phyloP scores from a whole-genome alignment of 1,139 yeast species.

The Nakaseomyces glabratus region DNA sequence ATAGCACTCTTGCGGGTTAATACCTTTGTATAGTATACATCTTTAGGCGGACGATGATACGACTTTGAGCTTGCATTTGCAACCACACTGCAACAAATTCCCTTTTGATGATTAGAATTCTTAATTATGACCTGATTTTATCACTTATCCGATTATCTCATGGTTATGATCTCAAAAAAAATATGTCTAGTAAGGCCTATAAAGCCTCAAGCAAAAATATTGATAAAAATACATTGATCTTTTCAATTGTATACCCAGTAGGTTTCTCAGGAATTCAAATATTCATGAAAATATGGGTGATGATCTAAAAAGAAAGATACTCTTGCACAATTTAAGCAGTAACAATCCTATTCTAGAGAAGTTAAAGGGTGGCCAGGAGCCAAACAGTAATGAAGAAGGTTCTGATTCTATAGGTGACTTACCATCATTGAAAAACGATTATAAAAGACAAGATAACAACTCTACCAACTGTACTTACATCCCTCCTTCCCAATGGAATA shows the following conservation, averaged over 20 bases:
- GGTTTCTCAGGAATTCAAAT: not conserved
- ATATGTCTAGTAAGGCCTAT: too few relatives aligned
- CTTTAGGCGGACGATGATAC: too few relatives aligned
- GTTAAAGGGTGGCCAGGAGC: constrained; percentile 2
- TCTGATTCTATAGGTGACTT: constrained; percentile 11
- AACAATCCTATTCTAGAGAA: constrained; percentile 8
- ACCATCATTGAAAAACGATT: constrained; percentile 8
- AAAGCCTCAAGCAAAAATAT: too few relatives aligned
- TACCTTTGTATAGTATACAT: too few relatives aligned
- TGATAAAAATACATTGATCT: too few relatives aligned
- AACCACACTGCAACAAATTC: too few relatives aligned
- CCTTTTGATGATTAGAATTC: too few relatives aligned
- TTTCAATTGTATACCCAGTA: not conserved
- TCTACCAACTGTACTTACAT: not conserved
- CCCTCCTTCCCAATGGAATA: constrained; percentile 33
- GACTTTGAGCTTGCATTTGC: too few relatives aligned
- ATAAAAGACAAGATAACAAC: not conserved
- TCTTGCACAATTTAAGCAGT: constrained; percentile 14
- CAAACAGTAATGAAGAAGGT: constrained; percentile 7
- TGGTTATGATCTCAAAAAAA: too few relatives aligned
- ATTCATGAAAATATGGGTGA: constrained; percentile 13
- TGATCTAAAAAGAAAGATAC: constrained; percentile 14
- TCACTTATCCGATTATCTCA: too few relatives aligned
- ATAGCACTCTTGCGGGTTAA: too few relatives aligned
- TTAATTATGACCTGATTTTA: too few relatives aligned